Conservation (phyloP, 331 rosid species). For the Ulmus americana region DNA sequence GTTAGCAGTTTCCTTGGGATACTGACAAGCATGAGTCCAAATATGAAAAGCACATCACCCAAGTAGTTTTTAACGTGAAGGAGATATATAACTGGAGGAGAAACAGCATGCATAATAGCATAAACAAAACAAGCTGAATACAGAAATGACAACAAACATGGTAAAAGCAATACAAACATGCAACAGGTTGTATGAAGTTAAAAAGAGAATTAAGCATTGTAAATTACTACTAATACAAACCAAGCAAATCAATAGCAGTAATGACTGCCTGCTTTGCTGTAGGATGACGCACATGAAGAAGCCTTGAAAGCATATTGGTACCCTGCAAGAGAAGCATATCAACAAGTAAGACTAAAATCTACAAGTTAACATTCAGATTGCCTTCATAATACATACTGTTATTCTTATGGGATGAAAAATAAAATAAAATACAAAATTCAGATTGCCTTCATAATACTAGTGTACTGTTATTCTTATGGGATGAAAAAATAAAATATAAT, state of each 20-base stretch:
- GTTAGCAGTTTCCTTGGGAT: neutral
- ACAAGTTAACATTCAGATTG: neutral
- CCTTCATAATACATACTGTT: neutral
- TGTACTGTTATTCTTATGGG: neutral
- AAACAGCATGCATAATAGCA: neutral
- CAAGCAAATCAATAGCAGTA: constrained; percentile 91
- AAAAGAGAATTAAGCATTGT: neutral
- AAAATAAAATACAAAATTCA: neutral
- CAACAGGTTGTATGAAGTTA: neutral
- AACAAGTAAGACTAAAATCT: neutral
- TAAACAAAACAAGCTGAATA: neutral
- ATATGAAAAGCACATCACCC: neutral
- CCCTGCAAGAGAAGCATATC: constrained; percentile 47
- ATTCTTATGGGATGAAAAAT: neutral
- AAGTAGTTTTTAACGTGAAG: neutral
- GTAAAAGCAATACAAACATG: neutral
- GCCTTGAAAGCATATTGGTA: constrained; percentile 88
- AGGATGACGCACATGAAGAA: constrained; percentile 85
- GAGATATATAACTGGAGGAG: neutral
- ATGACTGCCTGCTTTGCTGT: constrained; percentile 95
- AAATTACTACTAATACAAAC: constrained; percentile 39
- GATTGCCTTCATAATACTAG: neutral
- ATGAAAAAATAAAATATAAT: neutral
- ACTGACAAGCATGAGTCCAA: neutral
- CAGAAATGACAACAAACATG: neutral